Base-by-base conservation (phyloP, 352 stramenopile species). In the Pythium phragmiticola region DNA sequence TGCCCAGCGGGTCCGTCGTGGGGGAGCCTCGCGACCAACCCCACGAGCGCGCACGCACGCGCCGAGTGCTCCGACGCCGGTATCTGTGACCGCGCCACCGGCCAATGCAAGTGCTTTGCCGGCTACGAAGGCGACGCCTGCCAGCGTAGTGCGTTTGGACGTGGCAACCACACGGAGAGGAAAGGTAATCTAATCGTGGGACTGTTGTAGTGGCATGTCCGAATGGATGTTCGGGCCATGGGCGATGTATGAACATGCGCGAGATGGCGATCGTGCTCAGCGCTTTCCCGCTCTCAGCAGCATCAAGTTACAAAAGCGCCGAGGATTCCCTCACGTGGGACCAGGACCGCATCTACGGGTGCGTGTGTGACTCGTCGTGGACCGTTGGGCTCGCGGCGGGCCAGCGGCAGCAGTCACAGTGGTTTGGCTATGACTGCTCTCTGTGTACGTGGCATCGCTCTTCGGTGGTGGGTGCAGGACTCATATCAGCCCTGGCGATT, bases 391-490 rank as follows among this genome's bases (percentile, higher is more conserved):
- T 98, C 1, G 88, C 51, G 3, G 37, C 62, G 1, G 88, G 78
- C 1, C 62, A 98, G 59, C 80, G 74, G 4, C 92, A 98, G 63
- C 74, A 85, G 36, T 72, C 87, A 3, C 69, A 97, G 69, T 97
- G 84, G 78, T 98, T 98, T 60, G 90, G 90, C 7, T 65, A 82
- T 17, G 89, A 96, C 54, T 98, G 91, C 67, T 96, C 87, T 12
- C 62, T 75, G 53, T 70, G 85, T 91, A 66, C 23, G 50, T 55
- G 37, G 43, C 42, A 8, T 19, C 11, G 34, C 34, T 34, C 28
- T 39, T 13, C 1, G 3, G 11, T 39, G 34, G 34, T 9, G 34
- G 17, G 17, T 52, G 28, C 37, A 42, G 11, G 37, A 23, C 36
- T 62, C 26, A 30, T 1, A 30, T 30, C 26, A 3, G 26, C 26